phyloP scores from a whole-genome alignment of 176 grass and related monocot species.

The Themeda triandra region DNA sequence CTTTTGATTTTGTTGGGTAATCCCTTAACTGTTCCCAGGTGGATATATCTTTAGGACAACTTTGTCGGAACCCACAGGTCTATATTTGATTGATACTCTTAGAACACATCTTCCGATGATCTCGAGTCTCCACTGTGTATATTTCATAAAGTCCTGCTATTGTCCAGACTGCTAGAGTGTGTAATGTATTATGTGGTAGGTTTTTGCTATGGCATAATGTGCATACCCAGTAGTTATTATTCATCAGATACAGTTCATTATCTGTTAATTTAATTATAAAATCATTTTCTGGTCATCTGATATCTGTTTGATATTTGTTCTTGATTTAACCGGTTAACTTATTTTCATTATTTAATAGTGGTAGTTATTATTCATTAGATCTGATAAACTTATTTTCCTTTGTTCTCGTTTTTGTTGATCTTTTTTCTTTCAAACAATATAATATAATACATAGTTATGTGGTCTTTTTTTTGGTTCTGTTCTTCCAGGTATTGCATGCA shows the following conservation, averaged over 20 bases:
- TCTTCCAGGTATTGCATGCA: slow-evolving; percentile 79
- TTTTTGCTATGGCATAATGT: slow-evolving; percentile 5
- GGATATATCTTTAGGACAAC: not conserved
- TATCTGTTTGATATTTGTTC: not conserved
- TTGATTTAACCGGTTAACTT: not conserved
- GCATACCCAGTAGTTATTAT: not conserved
- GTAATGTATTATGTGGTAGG: not conserved
- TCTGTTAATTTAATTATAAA: slow-evolving; percentile 2
- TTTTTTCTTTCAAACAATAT: not conserved
- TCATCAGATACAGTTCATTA: not conserved
- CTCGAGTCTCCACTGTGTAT: not conserved
- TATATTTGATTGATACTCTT: not conserved
- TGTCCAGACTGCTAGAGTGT: not conserved
- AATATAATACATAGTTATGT: not conserved
- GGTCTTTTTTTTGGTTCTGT: not conserved
- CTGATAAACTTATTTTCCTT: not conserved
- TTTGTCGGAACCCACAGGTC: not conserved
- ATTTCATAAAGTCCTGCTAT: slow-evolving; percentile 16
- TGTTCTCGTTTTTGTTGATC: not conserved
- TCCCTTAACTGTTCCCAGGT: not conserved
- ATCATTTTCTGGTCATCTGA: not conserved
- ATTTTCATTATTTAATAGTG: not conserved
- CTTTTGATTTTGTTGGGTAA: slow-evolving; percentile 14
- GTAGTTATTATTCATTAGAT: slow-evolving; percentile 15
- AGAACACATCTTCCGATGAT: not conserved